Evolutionary conservation across 176 grass and related monocot species (phyloP), one percentile per base, ranked within the genome.

Genomic region (Pontederia crassipes): DNA sequence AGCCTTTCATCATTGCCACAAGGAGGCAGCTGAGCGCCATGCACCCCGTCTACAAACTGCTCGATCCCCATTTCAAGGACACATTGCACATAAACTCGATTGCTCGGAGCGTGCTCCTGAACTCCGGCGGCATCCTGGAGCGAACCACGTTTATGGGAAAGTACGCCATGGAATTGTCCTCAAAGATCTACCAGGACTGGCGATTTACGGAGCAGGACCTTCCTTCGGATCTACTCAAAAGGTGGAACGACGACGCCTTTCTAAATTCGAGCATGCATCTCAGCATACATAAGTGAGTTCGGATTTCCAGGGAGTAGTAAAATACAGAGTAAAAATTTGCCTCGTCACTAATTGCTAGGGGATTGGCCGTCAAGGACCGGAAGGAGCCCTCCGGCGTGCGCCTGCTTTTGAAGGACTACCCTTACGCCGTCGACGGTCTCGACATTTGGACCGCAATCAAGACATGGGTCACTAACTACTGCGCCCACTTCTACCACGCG

Each of bases 1-100:
- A 98, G 64, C 93, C 87, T 6, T 98, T 98, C 68, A 78, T 98
- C 75, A 98, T 98, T 63, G 87, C 93, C 18, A 73, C 87, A 0
- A 85, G 59, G 73, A 73, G 93, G 82, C 93, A 98, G 50, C 62
- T 98, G 20, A 98, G 93, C 64, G 52, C 67, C 17, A 88, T 98
- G 87, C 93, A 92, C 67, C 93, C 93, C 0, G 79, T 98, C 77
- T 77, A 88, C 74, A 97, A 97, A 69, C 71, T 97, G 50, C 69
- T 97, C 10, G 81, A 97, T 1, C 93, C 93, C 9, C 93, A 97
- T 61, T 92, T 97, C 69, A 97, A 97, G 81, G 93, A 97, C 70
- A 88, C 75, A 0, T 75, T 97, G 84, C 81, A 92, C 70, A 87
- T 97, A 72, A 97, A 97, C 75, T 79, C 84, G 0, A 48, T 97